These are phyloP conservation scores for Elsinoe fawcettii DNA, from an alignment of 2,329 filamentous ascomycete genomes.

Conservation along the genomic window DNA sequence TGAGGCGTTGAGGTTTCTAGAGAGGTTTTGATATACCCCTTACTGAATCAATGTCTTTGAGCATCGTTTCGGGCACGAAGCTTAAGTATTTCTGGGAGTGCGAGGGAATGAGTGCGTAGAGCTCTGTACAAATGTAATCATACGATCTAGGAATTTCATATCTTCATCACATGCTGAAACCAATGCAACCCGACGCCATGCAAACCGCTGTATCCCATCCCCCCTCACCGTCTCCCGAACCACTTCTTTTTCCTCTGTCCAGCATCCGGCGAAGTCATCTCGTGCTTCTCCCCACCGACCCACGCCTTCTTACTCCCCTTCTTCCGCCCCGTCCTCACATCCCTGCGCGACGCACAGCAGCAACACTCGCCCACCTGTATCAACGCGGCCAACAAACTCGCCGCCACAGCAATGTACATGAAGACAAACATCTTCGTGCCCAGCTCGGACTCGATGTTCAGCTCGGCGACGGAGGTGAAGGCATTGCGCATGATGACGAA, in stretches of 20 bases:
- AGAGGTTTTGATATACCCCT: conserved; percentile 1
- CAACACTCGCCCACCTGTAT: conserved; percentile 72
- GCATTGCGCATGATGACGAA: conserved; percentile 74
- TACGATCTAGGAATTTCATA: not conserved
- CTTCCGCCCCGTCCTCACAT: conserved; percentile 44
- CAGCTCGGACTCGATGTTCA: conserved; percentile 68
- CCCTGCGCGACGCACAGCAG: conserved; percentile 56
- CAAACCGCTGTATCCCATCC: too few relatives aligned
- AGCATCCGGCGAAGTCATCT: conserved; percentile 16
- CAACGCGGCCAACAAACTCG: conserved; percentile 59
- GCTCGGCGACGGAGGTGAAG: conserved; percentile 58
- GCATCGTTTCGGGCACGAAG: too few relatives aligned
- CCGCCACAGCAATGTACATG: conserved; percentile 74
- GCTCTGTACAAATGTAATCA: not conserved
- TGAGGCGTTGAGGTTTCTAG: conserved; percentile 6
- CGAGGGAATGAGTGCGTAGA: too few relatives aligned
- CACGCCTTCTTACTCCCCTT: conserved; percentile 28
- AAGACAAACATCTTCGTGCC: conserved; percentile 73
- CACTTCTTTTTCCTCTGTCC: conserved; percentile 17
- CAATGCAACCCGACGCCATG: not conserved
- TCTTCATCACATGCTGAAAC: not conserved
- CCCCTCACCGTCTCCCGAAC: conserved; percentile 18
- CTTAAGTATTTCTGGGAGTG: too few relatives aligned
- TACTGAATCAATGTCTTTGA: too few relatives aligned
- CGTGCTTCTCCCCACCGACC: not conserved